Percentiles rank a stretch among this genome's conserved stretches.
Evolutionary conservation across 306 rosid species (phyloP).

Genomic region (cucumber (Cucumis sativus)): DNA sequence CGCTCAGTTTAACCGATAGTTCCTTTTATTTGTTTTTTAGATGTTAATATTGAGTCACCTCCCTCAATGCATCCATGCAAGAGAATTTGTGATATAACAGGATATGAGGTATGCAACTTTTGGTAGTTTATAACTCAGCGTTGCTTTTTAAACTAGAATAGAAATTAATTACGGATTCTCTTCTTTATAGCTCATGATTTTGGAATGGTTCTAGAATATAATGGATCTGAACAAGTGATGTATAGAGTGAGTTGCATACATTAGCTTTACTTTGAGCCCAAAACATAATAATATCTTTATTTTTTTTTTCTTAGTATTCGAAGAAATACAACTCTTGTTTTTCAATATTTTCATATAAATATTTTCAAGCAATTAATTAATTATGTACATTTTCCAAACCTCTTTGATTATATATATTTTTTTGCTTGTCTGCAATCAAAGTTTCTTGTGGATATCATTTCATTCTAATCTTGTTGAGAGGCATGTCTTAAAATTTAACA

Average conservation of each 20-base stretch:
- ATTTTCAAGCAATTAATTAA: background rate
- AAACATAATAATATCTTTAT: background rate
- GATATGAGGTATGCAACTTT: conserved; percentile 53
- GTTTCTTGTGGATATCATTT: background rate
- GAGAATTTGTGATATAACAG: conserved; percentile 81
- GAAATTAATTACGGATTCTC: background rate
- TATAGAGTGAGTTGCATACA: background rate
- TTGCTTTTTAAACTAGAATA: background rate
- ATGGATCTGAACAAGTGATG: background rate
- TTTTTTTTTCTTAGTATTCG: background rate
- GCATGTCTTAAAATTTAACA: background rate
- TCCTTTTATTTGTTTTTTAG: conserved; percentile 26
- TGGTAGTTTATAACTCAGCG: background rate
- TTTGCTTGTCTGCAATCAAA: background rate
- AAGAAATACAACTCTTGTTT: background rate
- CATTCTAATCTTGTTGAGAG: background rate
- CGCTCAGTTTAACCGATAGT: background rate
- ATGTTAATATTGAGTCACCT: conserved; percentile 73
- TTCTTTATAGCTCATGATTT: background rate
- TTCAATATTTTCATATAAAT: background rate
- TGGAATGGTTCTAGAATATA: background rate
- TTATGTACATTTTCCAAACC: background rate
- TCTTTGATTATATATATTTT: background rate
- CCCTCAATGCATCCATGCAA: conserved; percentile 93
- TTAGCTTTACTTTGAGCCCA: background rate